Percentiles rank a stretch among this genome's conserved stretches.
Conservation (phyloP, 1,284 basidiomycete genomes). For the Heterobasidion occidentale region DNA sequence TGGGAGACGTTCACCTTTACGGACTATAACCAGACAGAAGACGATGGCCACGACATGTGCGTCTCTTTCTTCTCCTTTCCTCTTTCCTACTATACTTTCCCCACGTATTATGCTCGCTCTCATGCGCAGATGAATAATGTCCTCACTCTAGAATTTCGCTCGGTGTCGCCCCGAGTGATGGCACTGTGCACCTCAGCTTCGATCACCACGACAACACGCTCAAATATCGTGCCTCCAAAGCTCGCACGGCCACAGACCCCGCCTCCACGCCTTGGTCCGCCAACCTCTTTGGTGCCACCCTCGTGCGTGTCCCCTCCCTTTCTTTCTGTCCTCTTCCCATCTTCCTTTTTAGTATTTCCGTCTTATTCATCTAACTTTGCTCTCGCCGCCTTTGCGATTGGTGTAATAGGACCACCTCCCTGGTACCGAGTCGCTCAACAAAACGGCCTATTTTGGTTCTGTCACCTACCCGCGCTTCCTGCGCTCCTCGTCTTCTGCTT, state of each 20-base stretch:
- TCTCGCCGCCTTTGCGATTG: too few relatives aligned
- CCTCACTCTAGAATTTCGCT: slow-evolving; percentile 25
- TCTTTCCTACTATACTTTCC: too few relatives aligned
- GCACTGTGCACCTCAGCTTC: slow-evolving; percentile 32
- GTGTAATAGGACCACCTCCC: slow-evolving; percentile 26
- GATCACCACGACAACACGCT: slow-evolving; percentile 35
- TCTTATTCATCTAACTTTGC: not conserved
- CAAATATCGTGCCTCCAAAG: slow-evolving; percentile 28
- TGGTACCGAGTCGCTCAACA: slow-evolving; percentile 28
- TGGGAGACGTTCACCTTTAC: slow-evolving; percentile 30
- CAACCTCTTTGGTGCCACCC: slow-evolving; percentile 18
- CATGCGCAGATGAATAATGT: not conserved
- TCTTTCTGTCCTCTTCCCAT: not conserved
- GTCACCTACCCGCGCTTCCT: slow-evolving; percentile 36
- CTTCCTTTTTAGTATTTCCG: not conserved
- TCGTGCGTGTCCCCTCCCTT: slow-evolving; percentile 11
- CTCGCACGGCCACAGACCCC: slow-evolving; percentile 25
- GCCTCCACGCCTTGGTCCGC: slow-evolving; percentile 17
- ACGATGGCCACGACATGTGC: slow-evolving; percentile 35
- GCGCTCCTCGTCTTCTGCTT: slow-evolving; percentile 16
- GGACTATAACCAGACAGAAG: slow-evolving; percentile 33
- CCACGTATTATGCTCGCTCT: not conserved
- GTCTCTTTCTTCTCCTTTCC: slow-evolving; percentile 1
- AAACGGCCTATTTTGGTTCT: slow-evolving; percentile 26
- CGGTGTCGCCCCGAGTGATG: slow-evolving; percentile 32